Conservation (phyloP, 768 basidiomycete species). For the Pulveroboletus frians region DNA sequence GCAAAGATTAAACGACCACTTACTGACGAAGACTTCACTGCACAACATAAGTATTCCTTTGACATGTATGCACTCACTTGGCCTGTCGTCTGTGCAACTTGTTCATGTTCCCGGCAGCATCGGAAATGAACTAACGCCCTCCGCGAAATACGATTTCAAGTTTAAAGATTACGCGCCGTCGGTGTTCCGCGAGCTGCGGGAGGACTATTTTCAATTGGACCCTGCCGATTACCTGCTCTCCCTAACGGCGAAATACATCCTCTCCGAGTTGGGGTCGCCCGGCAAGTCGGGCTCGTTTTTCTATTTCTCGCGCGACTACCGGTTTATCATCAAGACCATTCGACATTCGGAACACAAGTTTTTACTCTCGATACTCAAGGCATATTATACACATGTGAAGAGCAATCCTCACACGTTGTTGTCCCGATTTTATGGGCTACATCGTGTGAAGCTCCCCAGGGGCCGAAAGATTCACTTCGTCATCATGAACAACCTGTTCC, state of each 20-base stretch:
- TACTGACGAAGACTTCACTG: slow-evolving; percentile 80
- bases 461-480: slow-evolving; percentile 98
- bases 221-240: slow-evolving; percentile 97
- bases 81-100: neutral
- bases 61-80: slow-evolving; percentile 66
- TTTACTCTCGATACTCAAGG: slow-evolving; percentile 73
- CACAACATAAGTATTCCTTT: slow-evolving; percentile 92
- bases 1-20: slow-evolving; percentile 88
- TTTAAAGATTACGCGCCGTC: slow-evolving; percentile 99
- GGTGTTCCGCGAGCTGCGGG: slow-evolving; percentile 94
- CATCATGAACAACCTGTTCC: slow-evolving; percentile 99
- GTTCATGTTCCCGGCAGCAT: slow-evolving; percentile 45
- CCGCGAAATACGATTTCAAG: slow-evolving; percentile 98
- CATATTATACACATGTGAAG: slow-evolving; percentile 83
- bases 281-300: slow-evolving; percentile 99
- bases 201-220: slow-evolving; percentile 91
- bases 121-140: slow-evolving; percentile 97
- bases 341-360: slow-evolving; percentile 93
- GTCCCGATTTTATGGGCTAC: slow-evolving; percentile 93
- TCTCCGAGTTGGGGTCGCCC: slow-evolving; percentile 95
- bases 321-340: slow-evolving; percentile 99
- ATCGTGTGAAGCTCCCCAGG: slow-evolving; percentile 92
- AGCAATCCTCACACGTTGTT: slow-evolving; percentile 90
- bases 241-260: slow-evolving; percentile 94
- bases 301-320: slow-evolving; percentile 97